Evolutionary conservation across 371 early-diverging fungal species (phyloP).

Genomic region (Thermomucor indicae-seudaticae): DNA sequence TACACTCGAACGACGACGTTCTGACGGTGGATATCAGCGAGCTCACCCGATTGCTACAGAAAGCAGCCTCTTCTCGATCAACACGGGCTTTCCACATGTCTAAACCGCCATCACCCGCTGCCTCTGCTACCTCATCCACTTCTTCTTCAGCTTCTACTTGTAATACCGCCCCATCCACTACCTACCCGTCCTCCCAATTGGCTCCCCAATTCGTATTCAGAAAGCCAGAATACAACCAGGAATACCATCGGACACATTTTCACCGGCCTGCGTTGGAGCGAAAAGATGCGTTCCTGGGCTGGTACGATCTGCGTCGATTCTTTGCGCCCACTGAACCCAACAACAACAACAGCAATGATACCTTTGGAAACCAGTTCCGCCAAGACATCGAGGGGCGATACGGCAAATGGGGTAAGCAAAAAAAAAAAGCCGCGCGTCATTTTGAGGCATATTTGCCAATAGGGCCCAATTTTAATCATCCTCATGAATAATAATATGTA

Average conservation of each 20-base stretch:
- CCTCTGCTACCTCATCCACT: constrained; percentile 10
- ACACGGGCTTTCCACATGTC: constrained; percentile 11
- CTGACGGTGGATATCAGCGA: constrained; percentile 32
- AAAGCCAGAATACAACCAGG: constrained; percentile 34
- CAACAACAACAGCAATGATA: background rate
- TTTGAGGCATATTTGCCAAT: constrained; percentile 16
- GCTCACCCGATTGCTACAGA: constrained; percentile 26
- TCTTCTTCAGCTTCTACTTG: no score
- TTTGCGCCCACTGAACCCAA: constrained; percentile 8
- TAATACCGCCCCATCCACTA: no score
- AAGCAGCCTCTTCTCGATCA: constrained; percentile 13
- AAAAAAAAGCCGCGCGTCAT: constrained; percentile 5
- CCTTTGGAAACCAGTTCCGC: constrained; percentile 25
- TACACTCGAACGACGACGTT: constrained; percentile 15
- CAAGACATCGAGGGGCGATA: constrained; percentile 25
- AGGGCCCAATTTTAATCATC: no score
- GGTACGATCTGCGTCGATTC: constrained; percentile 24
- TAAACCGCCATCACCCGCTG: constrained; percentile 18
- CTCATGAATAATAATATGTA: constrained; percentile 4
- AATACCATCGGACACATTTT: constrained; percentile 36
- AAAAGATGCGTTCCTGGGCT: constrained; percentile 13
- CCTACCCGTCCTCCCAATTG: constrained; percentile 8
- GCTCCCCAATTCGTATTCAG: constrained; percentile 38
- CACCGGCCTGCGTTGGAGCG: constrained; percentile 13
- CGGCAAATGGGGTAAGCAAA: constrained; percentile 26